Percentiles rank a stretch among this genome's conserved stretches.
Conservation (phyloP, 2,329 filamentous ascomycete genomes). For the Sporothrix protearum region DNA sequence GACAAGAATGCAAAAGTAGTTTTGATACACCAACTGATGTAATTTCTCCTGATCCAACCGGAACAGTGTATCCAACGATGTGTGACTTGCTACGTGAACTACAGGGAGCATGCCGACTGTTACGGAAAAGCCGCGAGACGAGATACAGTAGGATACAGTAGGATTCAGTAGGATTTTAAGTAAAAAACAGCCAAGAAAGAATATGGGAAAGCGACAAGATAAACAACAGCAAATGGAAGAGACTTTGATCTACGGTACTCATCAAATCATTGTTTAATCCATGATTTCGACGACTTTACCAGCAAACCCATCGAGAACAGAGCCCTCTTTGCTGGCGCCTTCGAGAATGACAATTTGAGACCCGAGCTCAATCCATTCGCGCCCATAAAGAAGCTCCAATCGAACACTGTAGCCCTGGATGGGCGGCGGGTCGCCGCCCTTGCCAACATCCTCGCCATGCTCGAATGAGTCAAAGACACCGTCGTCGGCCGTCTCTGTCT, state of each 20-base stretch:
- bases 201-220: background rate
- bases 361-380: slow-evolving; percentile 71
- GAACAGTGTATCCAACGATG: background rate
- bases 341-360: slow-evolving; percentile 69
- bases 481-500: slow-evolving; percentile 35
- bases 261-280: slow-evolving; percentile 42
- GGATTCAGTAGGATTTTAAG: too few relatives aligned
- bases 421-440: slow-evolving; percentile 30
- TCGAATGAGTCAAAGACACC: slow-evolving; percentile 55
- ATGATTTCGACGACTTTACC: slow-evolving; percentile 62
- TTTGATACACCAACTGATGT: background rate
- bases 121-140: background rate
- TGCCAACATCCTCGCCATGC: slow-evolving; percentile 40
- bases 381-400: slow-evolving; percentile 64
- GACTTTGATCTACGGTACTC: too few relatives aligned
- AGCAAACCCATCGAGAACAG: slow-evolving; percentile 68
- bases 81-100: background rate
- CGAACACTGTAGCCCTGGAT: slow-evolving; percentile 52
- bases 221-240: background rate
- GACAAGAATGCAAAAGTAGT: slow-evolving; percentile 1
- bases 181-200: background rate
- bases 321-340: slow-evolving; percentile 63
- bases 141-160: too few relatives aligned
- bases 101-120: background rate
- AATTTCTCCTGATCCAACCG: background rate